These are phyloP conservation scores for Stagonosporopsis cucurbitacearum DNA, from an alignment of 2,329 filamentous ascomycete species.

Conservation along the genomic window DNA sequence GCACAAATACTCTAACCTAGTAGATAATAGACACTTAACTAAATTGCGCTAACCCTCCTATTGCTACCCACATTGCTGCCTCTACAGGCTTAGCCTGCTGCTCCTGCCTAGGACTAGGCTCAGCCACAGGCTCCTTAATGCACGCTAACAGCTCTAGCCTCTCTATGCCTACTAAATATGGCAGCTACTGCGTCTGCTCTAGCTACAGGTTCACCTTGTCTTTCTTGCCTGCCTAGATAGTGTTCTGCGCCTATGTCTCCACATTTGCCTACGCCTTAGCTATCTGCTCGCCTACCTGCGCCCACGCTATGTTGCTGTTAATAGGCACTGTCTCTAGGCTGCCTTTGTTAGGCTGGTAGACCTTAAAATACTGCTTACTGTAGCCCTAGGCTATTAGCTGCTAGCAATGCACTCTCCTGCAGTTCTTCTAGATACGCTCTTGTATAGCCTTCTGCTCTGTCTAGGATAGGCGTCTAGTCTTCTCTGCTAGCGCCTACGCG, in stretches of 20 bases:
- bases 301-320: not conserved
- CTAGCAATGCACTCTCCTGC: not conserved
- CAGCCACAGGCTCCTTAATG: not conserved
- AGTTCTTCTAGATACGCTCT: not conserved
- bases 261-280: not conserved
- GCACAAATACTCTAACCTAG: not conserved
- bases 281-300: not conserved
- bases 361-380: constrained; percentile 11
- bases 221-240: not conserved
- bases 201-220: not conserved
- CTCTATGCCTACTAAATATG: constrained; percentile 1
- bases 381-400: not conserved
- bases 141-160: not conserved
- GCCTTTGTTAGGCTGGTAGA: not conserved
- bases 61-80: not conserved
- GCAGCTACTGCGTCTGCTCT: not conserved
- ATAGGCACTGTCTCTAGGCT: not conserved
- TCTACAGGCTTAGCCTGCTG: not conserved
- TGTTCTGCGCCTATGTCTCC: not conserved
- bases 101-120: not conserved
- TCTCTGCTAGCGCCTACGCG: constrained; percentile 2
- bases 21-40: not conserved
- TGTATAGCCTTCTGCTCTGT: not conserved
- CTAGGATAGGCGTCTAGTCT: not conserved
- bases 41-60: not conserved